Conservation (phyloP, 331 rosid genomes). For the Arachis monticola region DNA sequence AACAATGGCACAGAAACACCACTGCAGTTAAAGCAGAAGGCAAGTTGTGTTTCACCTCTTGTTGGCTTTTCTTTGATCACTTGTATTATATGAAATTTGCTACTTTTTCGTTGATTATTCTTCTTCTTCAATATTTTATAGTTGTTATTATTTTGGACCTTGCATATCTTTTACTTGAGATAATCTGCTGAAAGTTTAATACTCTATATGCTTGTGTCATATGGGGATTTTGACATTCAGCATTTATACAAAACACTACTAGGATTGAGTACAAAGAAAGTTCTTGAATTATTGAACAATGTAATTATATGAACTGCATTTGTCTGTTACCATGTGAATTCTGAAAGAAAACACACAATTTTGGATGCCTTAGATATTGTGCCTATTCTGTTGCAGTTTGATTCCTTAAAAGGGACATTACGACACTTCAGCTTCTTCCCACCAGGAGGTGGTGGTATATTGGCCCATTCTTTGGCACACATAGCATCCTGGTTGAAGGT, state of each 20-base stretch:
- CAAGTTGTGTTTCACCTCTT: conserved; percentile 39
- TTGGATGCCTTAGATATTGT: conserved; percentile 29
- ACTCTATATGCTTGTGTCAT: conserved; percentile 24
- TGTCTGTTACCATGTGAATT: conserved; percentile 13
- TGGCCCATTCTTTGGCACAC: conserved; percentile 80
- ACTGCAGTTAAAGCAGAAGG: conserved; percentile 76
- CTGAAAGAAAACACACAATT: conserved; percentile 23
- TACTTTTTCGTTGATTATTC: neutral
- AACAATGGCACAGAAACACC: conserved; percentile 72
- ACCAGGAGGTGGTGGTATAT: conserved; percentile 81
- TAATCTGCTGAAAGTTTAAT: neutral
- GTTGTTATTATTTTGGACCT: conserved; percentile 30
- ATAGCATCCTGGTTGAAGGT: conserved; percentile 93
- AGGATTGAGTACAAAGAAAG: conserved; percentile 24
- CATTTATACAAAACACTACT: conserved; percentile 16
- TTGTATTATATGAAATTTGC: conserved; percentile 19
- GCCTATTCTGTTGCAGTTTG: conserved; percentile 68
- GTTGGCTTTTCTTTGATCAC: conserved; percentile 31
- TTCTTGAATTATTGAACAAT: conserved; percentile 23
- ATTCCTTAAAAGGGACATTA: conserved; percentile 69
- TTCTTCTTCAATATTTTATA: neutral
- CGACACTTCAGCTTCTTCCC: conserved; percentile 79
- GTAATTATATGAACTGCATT: conserved; percentile 17
- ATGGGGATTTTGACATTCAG: conserved; percentile 8
- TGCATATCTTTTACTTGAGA: conserved; percentile 14